Percentiles rank a stretch among this genome's conserved stretches.
phyloP scores from a whole-genome alignment of 2,329 filamentous ascomycete species.

The Colletotrichum sansevieriae region DNA sequence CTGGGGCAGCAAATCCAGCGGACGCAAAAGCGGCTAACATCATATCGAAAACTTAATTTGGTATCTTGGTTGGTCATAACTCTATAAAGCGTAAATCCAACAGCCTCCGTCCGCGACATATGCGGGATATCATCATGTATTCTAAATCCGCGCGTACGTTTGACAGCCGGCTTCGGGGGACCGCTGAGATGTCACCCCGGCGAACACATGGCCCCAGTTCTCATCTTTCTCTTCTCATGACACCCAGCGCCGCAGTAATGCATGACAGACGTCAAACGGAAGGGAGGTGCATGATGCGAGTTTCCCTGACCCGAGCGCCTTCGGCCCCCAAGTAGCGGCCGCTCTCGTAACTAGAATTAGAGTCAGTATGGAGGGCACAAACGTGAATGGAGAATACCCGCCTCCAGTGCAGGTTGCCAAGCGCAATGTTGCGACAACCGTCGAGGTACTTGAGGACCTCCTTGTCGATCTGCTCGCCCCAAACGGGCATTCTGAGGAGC shows the following conservation, averaged over 20 bases:
- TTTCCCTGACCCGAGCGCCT: background rate
- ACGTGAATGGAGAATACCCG: background rate
- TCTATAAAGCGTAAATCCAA: constrained; percentile 4
- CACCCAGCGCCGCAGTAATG: background rate
- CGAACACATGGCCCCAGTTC: background rate
- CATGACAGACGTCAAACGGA: background rate
- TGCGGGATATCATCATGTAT: background rate
- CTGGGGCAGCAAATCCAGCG: too few species aligned
- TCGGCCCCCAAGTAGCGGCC: constrained; percentile 4
- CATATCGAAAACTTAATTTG: constrained; percentile 1
- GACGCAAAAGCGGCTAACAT: too few species aligned
- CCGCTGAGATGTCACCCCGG: background rate
- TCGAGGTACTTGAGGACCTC: constrained; percentile 19
- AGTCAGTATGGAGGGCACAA: background rate
- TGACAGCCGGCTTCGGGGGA: background rate
- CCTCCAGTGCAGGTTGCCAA: constrained; percentile 19
- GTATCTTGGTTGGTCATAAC: constrained; percentile 2
- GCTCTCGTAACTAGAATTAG: constrained; percentile 2
- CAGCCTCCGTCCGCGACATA: background rate
- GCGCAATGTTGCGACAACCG: constrained; percentile 16
- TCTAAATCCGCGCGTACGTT: background rate
- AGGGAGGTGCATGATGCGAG: constrained; percentile 1
- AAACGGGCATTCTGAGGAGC: constrained; percentile 16
- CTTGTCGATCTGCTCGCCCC: constrained; percentile 16
- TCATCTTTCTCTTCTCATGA: background rate